phyloP scores from a whole-genome alignment of 2,329 filamentous ascomycete genomes.

The Exophiala calicioides region DNA sequence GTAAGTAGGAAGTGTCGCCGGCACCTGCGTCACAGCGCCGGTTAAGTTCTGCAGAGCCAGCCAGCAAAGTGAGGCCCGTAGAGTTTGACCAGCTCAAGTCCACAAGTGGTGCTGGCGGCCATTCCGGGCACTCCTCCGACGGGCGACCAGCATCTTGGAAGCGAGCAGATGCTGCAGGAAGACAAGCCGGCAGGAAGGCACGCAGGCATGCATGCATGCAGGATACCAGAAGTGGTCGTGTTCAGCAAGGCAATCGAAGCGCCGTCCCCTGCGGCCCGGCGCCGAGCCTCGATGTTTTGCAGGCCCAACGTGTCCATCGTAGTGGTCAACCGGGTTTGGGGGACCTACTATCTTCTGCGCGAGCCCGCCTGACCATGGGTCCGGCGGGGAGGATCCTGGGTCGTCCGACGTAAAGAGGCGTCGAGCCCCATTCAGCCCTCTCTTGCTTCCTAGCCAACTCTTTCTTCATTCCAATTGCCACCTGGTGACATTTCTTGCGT shows the following conservation, averaged over 20 bases:
- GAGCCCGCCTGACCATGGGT: slow-evolving; percentile 14
- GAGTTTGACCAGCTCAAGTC: neutral
- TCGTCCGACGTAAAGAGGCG: slow-evolving; percentile 5
- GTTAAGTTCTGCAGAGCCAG: too few species aligned
- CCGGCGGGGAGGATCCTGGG: neutral
- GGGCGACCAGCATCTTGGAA: slow-evolving; percentile 17
- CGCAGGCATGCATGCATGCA: slow-evolving; percentile 9
- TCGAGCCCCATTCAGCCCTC: neutral
- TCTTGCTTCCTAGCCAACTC: neutral
- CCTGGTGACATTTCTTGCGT: too few species aligned
- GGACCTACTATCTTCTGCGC: neutral
- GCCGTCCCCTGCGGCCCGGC: slow-evolving; percentile 19
- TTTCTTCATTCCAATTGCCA: too few species aligned
- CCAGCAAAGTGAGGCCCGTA: too few species aligned
- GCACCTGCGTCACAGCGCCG: too few species aligned
- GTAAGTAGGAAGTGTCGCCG: too few species aligned
- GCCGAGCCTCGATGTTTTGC: slow-evolving; percentile 9
- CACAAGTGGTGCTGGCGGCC: too few species aligned
- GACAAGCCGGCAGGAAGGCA: slow-evolving; percentile 1
- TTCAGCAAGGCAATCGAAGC: slow-evolving; percentile 22
- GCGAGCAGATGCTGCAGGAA: slow-evolving; percentile 14
- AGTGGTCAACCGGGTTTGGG: slow-evolving; percentile 1
- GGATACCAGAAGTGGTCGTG: slow-evolving; percentile 8
- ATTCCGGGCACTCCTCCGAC: slow-evolving; percentile 14
- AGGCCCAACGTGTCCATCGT: neutral